Conservation (phyloP, 139 green algal genomes). For the Chlamydomonas sp. region DNA sequence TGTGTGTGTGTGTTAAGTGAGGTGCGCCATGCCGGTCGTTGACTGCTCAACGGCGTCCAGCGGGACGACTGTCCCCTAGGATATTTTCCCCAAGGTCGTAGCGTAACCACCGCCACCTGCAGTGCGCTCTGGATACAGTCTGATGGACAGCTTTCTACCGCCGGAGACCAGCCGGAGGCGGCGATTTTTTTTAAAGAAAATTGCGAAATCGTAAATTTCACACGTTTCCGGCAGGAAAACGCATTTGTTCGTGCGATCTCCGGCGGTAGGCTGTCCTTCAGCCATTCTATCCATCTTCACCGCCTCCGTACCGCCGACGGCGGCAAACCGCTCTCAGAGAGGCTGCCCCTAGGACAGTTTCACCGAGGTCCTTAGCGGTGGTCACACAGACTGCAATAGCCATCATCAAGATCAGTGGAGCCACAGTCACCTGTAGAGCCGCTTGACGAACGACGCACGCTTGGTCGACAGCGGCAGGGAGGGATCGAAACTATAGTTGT, state of each 20-base stretch:
- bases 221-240: neutral
- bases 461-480: no score
- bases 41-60: neutral
- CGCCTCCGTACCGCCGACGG: neutral
- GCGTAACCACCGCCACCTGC: no score
- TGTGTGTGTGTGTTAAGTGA: no score
- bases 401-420: no score
- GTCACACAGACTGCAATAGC: no score
- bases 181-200: neutral
- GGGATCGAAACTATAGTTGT: neutral
- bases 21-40: slow-evolving; percentile 71
- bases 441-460: neutral
- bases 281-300: no score
- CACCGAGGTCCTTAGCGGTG: neutral
- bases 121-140: no score
- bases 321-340: neutral
- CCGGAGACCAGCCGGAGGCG: neutral
- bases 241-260: neutral
- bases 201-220: slow-evolving; percentile 1
- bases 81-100: no score
- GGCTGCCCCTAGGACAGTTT: neutral
- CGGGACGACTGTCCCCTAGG: no score
- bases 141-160: no score
- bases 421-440: slow-evolving; percentile 12
- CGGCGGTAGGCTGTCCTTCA: no score